Conservation (phyloP, 805 yeast genomes). For the Dipodascus geniculatus region DNA sequence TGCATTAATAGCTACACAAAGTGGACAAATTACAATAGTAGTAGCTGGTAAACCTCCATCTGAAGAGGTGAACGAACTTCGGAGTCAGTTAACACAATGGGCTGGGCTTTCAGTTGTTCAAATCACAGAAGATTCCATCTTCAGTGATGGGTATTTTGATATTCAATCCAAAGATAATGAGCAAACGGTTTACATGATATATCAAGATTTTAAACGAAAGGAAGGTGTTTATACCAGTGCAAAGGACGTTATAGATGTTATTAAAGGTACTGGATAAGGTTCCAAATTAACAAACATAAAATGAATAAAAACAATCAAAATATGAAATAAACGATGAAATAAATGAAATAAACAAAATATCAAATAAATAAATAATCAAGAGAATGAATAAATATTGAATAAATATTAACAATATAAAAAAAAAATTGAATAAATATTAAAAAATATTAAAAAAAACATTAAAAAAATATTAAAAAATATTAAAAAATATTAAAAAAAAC, state of each 20-base stretch:
- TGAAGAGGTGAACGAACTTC: neutral
- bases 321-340: no score
- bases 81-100: neutral
- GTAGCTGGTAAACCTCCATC: conserved; percentile 8
- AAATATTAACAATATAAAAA: no score
- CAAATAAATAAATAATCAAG: no score
- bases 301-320: no score
- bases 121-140: neutral
- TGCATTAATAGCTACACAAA: conserved; percentile 7
- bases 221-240: neutral
- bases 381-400: no score
- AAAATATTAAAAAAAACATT: neutral
- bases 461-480: no score
- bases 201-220: neutral
- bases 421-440: no score
- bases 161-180: neutral
- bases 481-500: neutral
- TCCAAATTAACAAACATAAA: no score
- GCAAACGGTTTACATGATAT: neutral
- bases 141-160: neutral
- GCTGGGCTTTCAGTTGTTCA: neutral
- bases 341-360: no score
- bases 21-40: conserved; percentile 11
- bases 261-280: no score
- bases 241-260: no score